Evolutionary conservation across 768 basidiomycete species (phyloP).

Genomic region (Xanthoconium stramineum): DNA sequence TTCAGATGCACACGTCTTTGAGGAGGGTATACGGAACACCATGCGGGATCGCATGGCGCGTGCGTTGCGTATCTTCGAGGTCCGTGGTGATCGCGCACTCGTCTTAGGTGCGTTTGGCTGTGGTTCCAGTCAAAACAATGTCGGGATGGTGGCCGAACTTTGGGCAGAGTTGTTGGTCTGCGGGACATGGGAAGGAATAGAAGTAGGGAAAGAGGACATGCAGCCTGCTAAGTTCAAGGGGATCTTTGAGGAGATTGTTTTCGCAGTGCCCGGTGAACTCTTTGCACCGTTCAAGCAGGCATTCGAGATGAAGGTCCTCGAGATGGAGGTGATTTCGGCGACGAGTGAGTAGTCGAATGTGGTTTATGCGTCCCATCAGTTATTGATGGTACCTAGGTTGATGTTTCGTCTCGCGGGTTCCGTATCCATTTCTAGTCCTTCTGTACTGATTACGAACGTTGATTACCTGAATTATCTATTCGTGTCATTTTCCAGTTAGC

Average conservation of each 20-base stretch:
- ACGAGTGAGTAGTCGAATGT: conserved; percentile 22
- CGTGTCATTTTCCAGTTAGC: background rate
- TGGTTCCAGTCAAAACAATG: conserved; percentile 39
- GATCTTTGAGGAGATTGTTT: conserved; percentile 41
- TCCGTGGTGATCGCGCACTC: conserved; percentile 35
- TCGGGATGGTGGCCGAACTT: conserved; percentile 40
- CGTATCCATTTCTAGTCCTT: background rate
- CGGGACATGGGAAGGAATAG: conserved; percentile 26
- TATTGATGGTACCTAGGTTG: background rate
- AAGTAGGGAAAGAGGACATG: conserved; percentile 14
- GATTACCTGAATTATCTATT: background rate
- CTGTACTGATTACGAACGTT: background rate
- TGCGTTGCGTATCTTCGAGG: conserved; percentile 41
- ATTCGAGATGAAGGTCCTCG: conserved; percentile 40
- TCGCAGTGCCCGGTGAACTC: conserved; percentile 40
- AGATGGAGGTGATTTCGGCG: conserved; percentile 32
- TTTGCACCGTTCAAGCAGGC: conserved; percentile 37
- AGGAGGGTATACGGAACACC: conserved; percentile 37
- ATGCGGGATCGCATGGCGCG: conserved; percentile 52
- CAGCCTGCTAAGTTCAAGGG: conserved; percentile 36
- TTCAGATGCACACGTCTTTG: conserved; percentile 34
- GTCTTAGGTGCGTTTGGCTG: conserved; percentile 48
- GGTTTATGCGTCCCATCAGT: background rate
- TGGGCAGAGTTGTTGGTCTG: conserved; percentile 46
- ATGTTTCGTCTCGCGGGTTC: background rate